Conservation (phyloP, 805 yeast species). For the Pichia heedii region DNA sequence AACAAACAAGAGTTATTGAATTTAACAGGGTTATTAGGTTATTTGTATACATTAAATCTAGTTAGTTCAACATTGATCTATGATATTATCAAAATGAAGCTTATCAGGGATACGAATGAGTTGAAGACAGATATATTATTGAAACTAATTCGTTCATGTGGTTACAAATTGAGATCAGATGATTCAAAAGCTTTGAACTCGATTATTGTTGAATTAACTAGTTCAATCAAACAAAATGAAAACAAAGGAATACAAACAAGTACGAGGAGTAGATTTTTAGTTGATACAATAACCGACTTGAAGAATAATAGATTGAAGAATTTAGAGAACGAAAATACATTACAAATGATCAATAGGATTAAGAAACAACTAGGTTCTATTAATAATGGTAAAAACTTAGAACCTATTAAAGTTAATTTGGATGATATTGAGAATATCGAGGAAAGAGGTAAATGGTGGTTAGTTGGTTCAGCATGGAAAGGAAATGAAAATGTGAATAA, state of each 20-base stretch:
- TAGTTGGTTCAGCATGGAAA: conserved; percentile 96
- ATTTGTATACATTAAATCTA: conserved; percentile 69
- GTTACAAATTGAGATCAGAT: conserved; percentile 79
- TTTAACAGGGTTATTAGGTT: conserved; percentile 62
- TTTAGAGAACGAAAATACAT: conserved; percentile 41
- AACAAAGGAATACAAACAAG: conserved; percentile 27
- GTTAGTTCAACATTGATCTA: conserved; percentile 68
- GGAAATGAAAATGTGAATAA: conserved; percentile 31
- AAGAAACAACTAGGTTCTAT: conserved; percentile 55
- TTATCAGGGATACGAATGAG: conserved; percentile 44
- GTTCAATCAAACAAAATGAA: conserved; percentile 32
- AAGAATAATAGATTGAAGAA: conserved; percentile 73
- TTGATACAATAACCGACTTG: conserved; percentile 78
- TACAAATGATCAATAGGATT: conserved; percentile 46
- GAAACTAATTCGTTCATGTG: conserved; percentile 64
- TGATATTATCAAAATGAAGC: conserved; percentile 50
- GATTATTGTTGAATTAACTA: conserved; percentile 54
- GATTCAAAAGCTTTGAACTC: conserved; percentile 83
- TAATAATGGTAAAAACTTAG: conserved; percentile 39
- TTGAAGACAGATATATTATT: conserved; percentile 68
- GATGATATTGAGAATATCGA: conserved; percentile 73
- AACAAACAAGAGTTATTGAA: conserved; percentile 35
- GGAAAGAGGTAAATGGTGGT: conserved; percentile 96
- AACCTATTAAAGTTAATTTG: conserved; percentile 76
- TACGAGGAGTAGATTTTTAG: conserved; percentile 69